Evolutionary conservation across 169 alveolate species (phyloP).

Genomic region (Plasmodium knowlesi): DNA sequence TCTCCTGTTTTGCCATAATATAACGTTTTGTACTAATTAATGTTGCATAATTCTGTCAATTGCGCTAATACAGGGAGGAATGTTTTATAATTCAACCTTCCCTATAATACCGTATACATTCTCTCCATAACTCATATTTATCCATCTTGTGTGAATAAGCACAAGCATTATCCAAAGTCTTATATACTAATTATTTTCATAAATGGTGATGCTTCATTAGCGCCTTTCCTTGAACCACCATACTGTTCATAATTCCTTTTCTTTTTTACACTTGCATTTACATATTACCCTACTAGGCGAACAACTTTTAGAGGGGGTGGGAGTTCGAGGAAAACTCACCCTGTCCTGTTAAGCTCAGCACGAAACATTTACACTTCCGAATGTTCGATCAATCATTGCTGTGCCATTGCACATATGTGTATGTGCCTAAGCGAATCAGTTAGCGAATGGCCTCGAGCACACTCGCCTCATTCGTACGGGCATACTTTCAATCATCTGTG

Average conservation of each 20-base stretch:
- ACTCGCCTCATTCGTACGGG: not conserved
- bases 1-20: not conserved
- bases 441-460: not conserved
- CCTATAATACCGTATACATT: not conserved
- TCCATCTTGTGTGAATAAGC: not conserved
- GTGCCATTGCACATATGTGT: not conserved
- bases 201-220: not conserved
- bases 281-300: not conserved
- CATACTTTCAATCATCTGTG: not conserved
- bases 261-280: not conserved
- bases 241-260: not conserved
- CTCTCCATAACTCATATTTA: not conserved
- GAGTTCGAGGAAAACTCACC: not conserved
- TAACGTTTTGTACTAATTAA: not conserved
- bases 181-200: not conserved
- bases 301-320: not conserved
- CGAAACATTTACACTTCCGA: not conserved
- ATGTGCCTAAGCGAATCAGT: not conserved
- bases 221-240: not conserved
- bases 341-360: not conserved
- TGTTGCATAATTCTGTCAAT: not conserved
- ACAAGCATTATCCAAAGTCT: not conserved
- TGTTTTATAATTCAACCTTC: not conserved
- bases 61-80: not conserved
- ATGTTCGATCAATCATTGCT: not conserved